Evolutionary conservation across 768 basidiomycete species (phyloP).

Genomic region (Holtermanniella nyarrowii): DNA sequence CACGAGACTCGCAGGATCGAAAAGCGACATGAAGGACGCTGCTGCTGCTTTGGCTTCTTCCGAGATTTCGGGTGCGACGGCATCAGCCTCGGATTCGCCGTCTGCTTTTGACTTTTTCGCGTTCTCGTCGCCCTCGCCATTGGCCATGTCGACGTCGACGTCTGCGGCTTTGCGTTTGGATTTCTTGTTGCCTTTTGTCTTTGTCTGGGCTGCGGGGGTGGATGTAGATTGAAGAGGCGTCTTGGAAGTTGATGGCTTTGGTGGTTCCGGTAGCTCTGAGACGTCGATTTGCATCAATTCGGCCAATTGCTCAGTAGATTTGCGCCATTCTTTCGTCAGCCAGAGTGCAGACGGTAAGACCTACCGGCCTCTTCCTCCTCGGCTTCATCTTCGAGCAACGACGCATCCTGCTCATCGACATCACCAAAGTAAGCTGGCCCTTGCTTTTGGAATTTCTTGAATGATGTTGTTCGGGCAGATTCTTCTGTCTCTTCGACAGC

Average conservation of each 20-base stretch:
- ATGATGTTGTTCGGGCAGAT: conserved; percentile 60
- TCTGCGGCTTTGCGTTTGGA: conserved; percentile 11
- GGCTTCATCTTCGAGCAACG: conserved; percentile 61
- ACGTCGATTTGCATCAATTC: conserved; percentile 5
- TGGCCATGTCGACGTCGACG: conserved; percentile 9
- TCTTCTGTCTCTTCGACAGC: conserved; percentile 71
- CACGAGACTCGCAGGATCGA: conserved; percentile 60
- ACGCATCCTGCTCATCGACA: conserved; percentile 62
- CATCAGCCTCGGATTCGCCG: background rate
- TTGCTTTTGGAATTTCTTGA: conserved; percentile 80
- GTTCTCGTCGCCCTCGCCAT: background rate
- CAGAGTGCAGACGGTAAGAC: conserved; percentile 26
- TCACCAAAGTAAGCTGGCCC: conserved; percentile 87
- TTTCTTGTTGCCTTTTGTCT: conserved; percentile 1
- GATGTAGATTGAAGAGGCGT: conserved; percentile 1
- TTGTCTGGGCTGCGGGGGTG: background rate
- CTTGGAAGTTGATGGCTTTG: conserved; percentile 6
- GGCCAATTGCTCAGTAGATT: conserved; percentile 5
- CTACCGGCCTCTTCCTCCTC: conserved; percentile 63
- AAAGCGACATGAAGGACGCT: conserved; percentile 51
- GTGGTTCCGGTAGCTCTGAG: conserved; percentile 1
- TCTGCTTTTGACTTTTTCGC: background rate
- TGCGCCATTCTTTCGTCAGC: conserved; percentile 7
- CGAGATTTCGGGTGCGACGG: no score
- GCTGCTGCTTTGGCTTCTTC: background rate